phyloP scores from a whole-genome alignment of 78 protist species.

The Dictyostelium firmibasis region DNA sequence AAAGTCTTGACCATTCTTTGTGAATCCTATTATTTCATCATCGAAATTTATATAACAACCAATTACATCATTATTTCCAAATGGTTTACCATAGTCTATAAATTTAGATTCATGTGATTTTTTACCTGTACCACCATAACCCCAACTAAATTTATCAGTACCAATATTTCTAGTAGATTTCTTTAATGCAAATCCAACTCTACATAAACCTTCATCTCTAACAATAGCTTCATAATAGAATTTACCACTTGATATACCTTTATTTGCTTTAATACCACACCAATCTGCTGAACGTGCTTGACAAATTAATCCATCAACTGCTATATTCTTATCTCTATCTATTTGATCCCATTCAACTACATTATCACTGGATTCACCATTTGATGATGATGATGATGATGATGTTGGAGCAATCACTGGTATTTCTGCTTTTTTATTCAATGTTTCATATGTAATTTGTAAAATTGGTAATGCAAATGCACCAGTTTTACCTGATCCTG shows the following conservation, averaged over 20 bases:
- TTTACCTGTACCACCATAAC: constrained; percentile 88
- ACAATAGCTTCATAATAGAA: constrained; percentile 83
- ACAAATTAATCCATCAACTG: constrained; percentile 48
- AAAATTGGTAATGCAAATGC: constrained; percentile 82
- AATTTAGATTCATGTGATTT: constrained; percentile 54
- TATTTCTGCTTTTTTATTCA: constrained; percentile 47
- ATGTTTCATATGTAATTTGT: constrained; percentile 80
- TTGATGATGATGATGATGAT: neutral
- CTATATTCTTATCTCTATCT: constrained; percentile 56
- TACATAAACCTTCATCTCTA: constrained; percentile 85
- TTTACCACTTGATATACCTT: constrained; percentile 71
- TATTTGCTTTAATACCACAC: constrained; percentile 68
- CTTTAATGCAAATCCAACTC: constrained; percentile 82
- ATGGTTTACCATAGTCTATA: constrained; percentile 81
- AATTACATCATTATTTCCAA: constrained; percentile 75
- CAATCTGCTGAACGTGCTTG: constrained; percentile 57
- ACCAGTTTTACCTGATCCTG: constrained; percentile 92
- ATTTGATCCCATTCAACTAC: neutral
- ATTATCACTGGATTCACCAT: too few species aligned
- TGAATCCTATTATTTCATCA: constrained; percentile 27
- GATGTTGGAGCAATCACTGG: neutral
- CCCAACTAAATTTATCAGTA: constrained; percentile 78
- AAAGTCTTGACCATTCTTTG: constrained; percentile 85
- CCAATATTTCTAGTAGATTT: constrained; percentile 68
- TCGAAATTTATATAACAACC: constrained; percentile 76